Evolutionary conservation across 345 rosid species (phyloP), one percentile per base, ranked within the genome.

Genomic region (Corchorus capsularis): DNA sequence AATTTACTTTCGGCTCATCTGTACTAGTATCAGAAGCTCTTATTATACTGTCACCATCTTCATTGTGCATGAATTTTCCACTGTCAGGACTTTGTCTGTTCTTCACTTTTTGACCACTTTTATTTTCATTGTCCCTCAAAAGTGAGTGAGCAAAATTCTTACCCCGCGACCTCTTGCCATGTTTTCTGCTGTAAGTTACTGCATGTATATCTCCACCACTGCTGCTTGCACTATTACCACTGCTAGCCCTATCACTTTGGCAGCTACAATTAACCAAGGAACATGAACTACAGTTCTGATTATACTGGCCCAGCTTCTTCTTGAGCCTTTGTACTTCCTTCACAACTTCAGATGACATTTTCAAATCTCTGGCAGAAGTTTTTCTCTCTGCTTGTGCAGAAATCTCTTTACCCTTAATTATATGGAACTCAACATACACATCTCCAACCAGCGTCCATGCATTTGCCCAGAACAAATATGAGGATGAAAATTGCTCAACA

Each of bases 371-470:
- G 39, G 82, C 59, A 53, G 87, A 80, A 75, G 85, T 73, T 52
- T 82, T 87, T 43, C 45, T 79, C 74, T 85, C 86, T 64, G 83
- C 55, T 81, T 78, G 85, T 71, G 63, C 62, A 45, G 86, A 77
- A 59, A 83, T 77, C 77, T 86, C 93, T 76, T 88, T 84, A 66
- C 90, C 91, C 79, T 86, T 87, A 63, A 86, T 77, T 54, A 84
- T 54, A 82, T 92, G 96, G 77, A 88, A 89, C 86, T 90, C 87
- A 63, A 95, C 93, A 76, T 92, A 86, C 74, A 95, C 87, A 84
- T 95, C 99, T 32, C 93, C 99, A 72, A 92, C 97, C 65, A 95
- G 87, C 22, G 85, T 86, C 99, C 99, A 95, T 15, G 91, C 97
- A 84, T 88, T 93, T 43, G 96, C 90, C 99, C 99, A 95, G 63